Conservation (phyloP, 768 basidiomycete genomes). For the Pulveroboletus frians region DNA sequence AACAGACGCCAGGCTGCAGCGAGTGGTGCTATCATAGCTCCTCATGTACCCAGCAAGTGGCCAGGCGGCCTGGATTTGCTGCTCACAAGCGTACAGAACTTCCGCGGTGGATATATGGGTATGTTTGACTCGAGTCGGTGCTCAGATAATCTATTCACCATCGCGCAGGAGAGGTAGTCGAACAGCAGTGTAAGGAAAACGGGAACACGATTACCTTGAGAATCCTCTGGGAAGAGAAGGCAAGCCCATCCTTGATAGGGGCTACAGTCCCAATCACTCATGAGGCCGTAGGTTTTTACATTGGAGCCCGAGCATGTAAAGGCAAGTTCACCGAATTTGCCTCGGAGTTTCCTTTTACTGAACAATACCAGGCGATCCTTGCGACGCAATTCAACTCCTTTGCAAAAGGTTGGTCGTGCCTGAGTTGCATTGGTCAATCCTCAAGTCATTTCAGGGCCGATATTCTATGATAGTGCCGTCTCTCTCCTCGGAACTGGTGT, state of each 20-base stretch:
- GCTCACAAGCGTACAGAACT: constrained; percentile 16
- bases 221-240: constrained; percentile 37
- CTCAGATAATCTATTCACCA: not conserved
- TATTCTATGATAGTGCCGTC: constrained; percentile 6
- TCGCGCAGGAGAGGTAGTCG: constrained; percentile 27
- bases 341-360: not conserved
- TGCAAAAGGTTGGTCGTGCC: constrained; percentile 32
- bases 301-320: constrained; percentile 47
- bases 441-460: constrained; percentile 13
- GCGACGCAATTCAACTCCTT: constrained; percentile 42
- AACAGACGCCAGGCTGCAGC: constrained; percentile 12
- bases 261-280: not conserved
- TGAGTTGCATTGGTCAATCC: constrained; percentile 15
- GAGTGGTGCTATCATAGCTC: constrained; percentile 31
- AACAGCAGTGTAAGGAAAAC: constrained; percentile 19
- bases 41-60: constrained; percentile 31
- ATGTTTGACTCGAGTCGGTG: constrained; percentile 1
- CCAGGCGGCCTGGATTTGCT: constrained; percentile 36
- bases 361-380: constrained; percentile 33
- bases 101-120: constrained; percentile 29
- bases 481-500: constrained; percentile 49
- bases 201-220: constrained; percentile 32
- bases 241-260: constrained; percentile 16
- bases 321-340: constrained; percentile 10
- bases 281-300: constrained; percentile 36